A percentile compares a stretch with the other conserved stretches of the same genome.
Conservation (phyloP, 2,329 filamentous ascomycete genomes). For the Ambrosiella cleistominuta region DNA sequence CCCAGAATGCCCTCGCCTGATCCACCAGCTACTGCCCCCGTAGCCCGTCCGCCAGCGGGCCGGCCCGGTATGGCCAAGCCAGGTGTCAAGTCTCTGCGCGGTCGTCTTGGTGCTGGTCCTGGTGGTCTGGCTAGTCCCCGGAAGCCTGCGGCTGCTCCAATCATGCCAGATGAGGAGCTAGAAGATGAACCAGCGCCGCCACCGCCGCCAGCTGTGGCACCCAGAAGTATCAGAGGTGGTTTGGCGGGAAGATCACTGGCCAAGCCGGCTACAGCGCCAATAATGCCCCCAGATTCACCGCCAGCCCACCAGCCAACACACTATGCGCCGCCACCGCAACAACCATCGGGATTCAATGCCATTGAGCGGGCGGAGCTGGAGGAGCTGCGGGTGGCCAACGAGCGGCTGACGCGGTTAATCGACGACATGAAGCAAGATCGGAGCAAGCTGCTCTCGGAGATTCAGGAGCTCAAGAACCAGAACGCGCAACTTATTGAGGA, state of each 20-base stretch:
- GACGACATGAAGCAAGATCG: slow-evolving; percentile 74
- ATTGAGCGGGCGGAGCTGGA: slow-evolving; percentile 87
- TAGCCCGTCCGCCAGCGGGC: slow-evolving; percentile 40
- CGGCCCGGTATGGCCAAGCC: slow-evolving; percentile 29
- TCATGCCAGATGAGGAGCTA: slow-evolving; percentile 41
- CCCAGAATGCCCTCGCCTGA: slow-evolving; percentile 16
- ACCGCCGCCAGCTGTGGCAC: slow-evolving; percentile 40
- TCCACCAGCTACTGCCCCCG: slow-evolving; percentile 30
- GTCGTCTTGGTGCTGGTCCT: slow-evolving; percentile 31
- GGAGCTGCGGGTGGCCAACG: slow-evolving; percentile 69
- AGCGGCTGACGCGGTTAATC: slow-evolving; percentile 53
- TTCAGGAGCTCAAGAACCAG: slow-evolving; percentile 88
- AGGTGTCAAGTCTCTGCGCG: slow-evolving; percentile 41
- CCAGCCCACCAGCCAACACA: background rate
- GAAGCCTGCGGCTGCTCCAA: slow-evolving; percentile 28
- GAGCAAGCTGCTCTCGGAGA: slow-evolving; percentile 64
- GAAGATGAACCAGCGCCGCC: slow-evolving; percentile 29
- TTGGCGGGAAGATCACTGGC: slow-evolving; percentile 72
- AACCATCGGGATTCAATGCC: slow-evolving; percentile 40
- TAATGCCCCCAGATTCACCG: slow-evolving; percentile 32
- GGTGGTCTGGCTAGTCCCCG: slow-evolving; percentile 34
- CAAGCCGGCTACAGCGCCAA: slow-evolving; percentile 44
- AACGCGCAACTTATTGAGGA: slow-evolving; percentile 95
- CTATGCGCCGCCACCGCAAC: slow-evolving; percentile 35
- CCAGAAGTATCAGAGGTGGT: slow-evolving; percentile 55